Base-by-base conservation (phyloP, 148 eudicot species). In the Cornus florida region DNA sequence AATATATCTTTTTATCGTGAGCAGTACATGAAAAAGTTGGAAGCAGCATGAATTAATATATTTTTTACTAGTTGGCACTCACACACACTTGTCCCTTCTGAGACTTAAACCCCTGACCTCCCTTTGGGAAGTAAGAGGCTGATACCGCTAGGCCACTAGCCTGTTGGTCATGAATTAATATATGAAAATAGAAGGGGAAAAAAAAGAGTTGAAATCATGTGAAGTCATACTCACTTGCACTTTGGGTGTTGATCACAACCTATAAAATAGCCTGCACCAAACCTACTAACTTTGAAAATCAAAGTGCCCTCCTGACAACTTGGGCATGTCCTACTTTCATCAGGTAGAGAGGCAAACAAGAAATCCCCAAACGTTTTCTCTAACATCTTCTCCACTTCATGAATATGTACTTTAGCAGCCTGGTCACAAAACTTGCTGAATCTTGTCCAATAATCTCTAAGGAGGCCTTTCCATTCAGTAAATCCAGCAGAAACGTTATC, bases 381-480 rank as follows among this genome's bases (percentile, higher is more conserved):
- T 79, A 96, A 83, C 99, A 96, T 91, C 87, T 93, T 96, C 90
- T 96, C 98, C 86, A 96, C 99, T 79, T 93, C 88, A 87, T 91
- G 98, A 77, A 92, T 91, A 77, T 91, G 95, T 71, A 96, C 89
- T 70, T 78, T 87, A 75, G 91, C 81, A 71, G 91, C 87, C 53
- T 65, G 83, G 24, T 92, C 94, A 79, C 99, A 96, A 73, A 91
- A 92, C 59, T 84, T 74, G 79, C 90, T 93, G 86, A 96, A 96
- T 82, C 99, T 86, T 75, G 91, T 87, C 99, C 99, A 96, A 75
- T 92, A 96, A 89, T 92, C 97, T 74, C 81, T 85, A 7, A 96
- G 86, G 73, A 96, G 93, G 73, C 94, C 95, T 88, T 93, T 96
- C 99, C 99, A 96, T 78, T 96, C 99, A 72, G 99, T 96, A 79